Evolutionary conservation across 1,139 yeast genomes (phyloP).

Genomic region (Chernovozyma aurita): DNA sequence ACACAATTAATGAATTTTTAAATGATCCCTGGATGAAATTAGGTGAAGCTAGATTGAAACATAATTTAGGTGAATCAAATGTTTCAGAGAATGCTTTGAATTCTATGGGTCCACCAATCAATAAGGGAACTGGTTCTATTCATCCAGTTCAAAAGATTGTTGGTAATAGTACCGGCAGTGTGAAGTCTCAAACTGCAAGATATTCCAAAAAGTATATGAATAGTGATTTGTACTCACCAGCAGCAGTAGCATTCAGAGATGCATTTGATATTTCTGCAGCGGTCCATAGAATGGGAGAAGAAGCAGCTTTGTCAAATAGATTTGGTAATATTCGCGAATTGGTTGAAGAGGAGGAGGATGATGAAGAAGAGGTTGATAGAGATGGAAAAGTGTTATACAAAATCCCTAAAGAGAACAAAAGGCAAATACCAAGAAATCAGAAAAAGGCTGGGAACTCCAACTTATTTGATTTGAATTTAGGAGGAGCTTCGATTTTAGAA

Average conservation of each 20-base stretch:
- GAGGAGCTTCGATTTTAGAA: slow-evolving; percentile 77
- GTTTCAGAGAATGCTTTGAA: not conserved
- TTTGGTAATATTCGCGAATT: slow-evolving; percentile 23
- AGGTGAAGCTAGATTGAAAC: slow-evolving; percentile 8
- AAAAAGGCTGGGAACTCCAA: slow-evolving; percentile 15
- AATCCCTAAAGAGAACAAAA: slow-evolving; percentile 8
- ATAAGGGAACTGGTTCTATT: slow-evolving; percentile 1
- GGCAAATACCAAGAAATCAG: slow-evolving; percentile 20
- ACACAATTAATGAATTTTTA: slow-evolving; percentile 72
- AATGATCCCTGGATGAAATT: slow-evolving; percentile 78
- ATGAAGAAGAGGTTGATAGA: slow-evolving; percentile 21
- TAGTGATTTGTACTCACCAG: slow-evolving; percentile 63
- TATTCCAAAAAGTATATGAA: slow-evolving; percentile 23
- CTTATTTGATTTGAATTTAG: slow-evolving; percentile 66
- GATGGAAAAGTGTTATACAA: slow-evolving; percentile 11
- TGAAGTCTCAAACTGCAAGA: slow-evolving; percentile 5
- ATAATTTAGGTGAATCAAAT: not conserved
- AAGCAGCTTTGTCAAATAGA: slow-evolving; percentile 49
- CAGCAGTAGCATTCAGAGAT: slow-evolving; percentile 87
- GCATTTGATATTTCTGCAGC: slow-evolving; percentile 95
- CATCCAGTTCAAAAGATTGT: slow-evolving; percentile 24
- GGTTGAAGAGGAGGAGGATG: slow-evolving; percentile 38
- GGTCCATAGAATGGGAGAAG: slow-evolving; percentile 90
- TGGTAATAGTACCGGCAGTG: slow-evolving; percentile 10
- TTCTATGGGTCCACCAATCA: not conserved